Base-by-base conservation (phyloP, 768 basidiomycete species). In the Phlebiopsis gigantea region DNA sequence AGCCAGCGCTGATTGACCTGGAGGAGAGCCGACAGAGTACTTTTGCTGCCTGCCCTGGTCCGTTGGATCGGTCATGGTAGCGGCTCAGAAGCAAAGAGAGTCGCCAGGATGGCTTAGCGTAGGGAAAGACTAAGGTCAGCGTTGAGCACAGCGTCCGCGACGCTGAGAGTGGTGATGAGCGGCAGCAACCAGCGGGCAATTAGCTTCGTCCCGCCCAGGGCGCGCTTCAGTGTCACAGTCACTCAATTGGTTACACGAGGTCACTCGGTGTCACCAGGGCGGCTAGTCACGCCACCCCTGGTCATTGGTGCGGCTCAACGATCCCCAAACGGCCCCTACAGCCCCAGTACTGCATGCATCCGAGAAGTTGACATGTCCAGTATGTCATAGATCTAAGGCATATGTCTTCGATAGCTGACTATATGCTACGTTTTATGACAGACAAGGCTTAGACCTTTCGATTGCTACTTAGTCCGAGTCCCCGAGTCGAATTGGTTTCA, bases 1-100 rank as follows among this genome's bases (percentile, higher is more conserved):
- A 56, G 67, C 67, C 31, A 68, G 63, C 42, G 61, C 65, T 39
- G 67, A 63, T 63, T 63, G 65, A 59, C 61, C 63, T 54, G 61
- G 56, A 53, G 63, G 58, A 34, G 62, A 62, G 25, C 53, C 45
- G 60, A 50, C 59, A 34, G 62, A 51, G 55, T 61, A 61, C 59
- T 63, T 57, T 55, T 59, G 59, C 55, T 62, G 63, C 51, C 63
- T 61, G 58, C 61, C 65, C 58, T 64, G 57, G 55, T 64, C 61
- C 26, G 41, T 42, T 29, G 57, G 56, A 44, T 59, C 61, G 62
- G 57, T 65, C 64, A 65, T 68, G 45, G 43, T 50, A 25, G 46
- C 14, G 44, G 41, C 26, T 44, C 41, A 15, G 42, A 55, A 29
- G 50, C 21, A 25, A 12, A 25, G 46, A 29, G 42, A 43, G 50